A percentile compares a stretch with the other conserved stretches of the same genome.
phyloP scores from a whole-genome alignment of 768 basidiomycete species.

The Russula virescens region DNA sequence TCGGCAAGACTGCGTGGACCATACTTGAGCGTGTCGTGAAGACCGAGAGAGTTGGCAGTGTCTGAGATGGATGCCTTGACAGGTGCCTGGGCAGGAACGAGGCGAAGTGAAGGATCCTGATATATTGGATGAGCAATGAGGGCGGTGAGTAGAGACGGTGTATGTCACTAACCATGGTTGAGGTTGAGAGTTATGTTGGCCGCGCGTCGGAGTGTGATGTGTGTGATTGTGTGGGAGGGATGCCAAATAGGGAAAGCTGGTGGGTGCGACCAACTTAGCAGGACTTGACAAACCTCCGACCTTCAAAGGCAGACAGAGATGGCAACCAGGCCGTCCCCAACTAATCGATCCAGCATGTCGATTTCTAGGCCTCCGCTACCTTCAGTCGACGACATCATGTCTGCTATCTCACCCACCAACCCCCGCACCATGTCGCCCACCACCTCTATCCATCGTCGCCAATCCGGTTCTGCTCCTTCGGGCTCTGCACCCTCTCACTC shows the following conservation, averaged over 20 bases:
- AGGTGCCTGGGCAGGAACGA: slow-evolving; percentile 51
- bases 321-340: slow-evolving; percentile 42
- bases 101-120: slow-evolving; percentile 49
- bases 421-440: slow-evolving; percentile 36
- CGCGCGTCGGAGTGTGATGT: background rate
- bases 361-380: slow-evolving; percentile 50
- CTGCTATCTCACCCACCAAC: slow-evolving; percentile 48
- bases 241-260: background rate
- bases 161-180: slow-evolving; percentile 16
- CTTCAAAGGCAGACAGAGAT: background rate
- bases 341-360: slow-evolving; percentile 60
- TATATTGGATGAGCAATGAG: background rate
- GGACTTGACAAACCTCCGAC: background rate
- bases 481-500: slow-evolving; percentile 40
- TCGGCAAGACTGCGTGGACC: slow-evolving; percentile 77
- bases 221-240: background rate
- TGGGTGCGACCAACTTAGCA: background rate
- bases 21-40: slow-evolving; percentile 84
- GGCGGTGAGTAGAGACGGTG: background rate
- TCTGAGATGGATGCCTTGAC: slow-evolving; percentile 62
- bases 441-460: slow-evolving; percentile 40
- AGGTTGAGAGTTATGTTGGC: background rate
- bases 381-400: slow-evolving; percentile 58
- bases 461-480: slow-evolving; percentile 38
- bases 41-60: slow-evolving; percentile 68